phyloP scores from a whole-genome alignment of 345 rosid species.

The Pistacia vera region DNA sequence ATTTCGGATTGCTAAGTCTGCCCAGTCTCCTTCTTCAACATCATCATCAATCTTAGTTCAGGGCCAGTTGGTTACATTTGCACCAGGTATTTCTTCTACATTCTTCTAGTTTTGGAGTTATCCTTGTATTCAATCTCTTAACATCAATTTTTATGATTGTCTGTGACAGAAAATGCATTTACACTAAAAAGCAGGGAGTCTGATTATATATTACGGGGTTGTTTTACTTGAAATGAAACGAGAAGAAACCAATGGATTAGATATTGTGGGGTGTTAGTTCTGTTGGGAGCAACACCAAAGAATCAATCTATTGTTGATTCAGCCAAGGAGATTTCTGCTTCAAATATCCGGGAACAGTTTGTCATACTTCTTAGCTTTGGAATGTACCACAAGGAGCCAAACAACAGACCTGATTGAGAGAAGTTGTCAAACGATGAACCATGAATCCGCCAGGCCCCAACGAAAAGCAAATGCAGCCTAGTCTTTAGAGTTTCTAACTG shows the following conservation, averaged over 20 bases:
- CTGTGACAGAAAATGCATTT: slow-evolving; percentile 62
- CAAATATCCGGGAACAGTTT: slow-evolving; percentile 49
- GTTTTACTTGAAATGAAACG: slow-evolving; percentile 62
- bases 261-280: slow-evolving; percentile 47
- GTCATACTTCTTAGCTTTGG: slow-evolving; percentile 54
- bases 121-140: not conserved
- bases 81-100: slow-evolving; percentile 61
- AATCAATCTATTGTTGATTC: slow-evolving; percentile 44
- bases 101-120: not conserved
- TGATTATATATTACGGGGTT: slow-evolving; percentile 69
- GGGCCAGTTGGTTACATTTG: slow-evolving; percentile 81
- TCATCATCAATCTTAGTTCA: slow-evolving; percentile 39
- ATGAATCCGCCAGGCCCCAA: not conserved
- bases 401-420: slow-evolving; percentile 65
- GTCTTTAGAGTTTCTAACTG: too few relatives aligned
- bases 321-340: slow-evolving; percentile 43
- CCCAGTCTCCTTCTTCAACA: slow-evolving; percentile 45
- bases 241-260: slow-evolving; percentile 55
- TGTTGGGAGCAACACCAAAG: slow-evolving; percentile 40
- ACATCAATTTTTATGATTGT: not conserved
- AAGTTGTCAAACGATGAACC: slow-evolving; percentile 58
- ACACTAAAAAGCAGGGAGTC: slow-evolving; percentile 54
- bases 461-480: slow-evolving; percentile 6
- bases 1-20: slow-evolving; percentile 86
- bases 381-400: slow-evolving; percentile 62